Evolutionary conservation across 2,329 filamentous ascomycete genomes (phyloP).

Genomic region (Aspergillus texensis): DNA sequence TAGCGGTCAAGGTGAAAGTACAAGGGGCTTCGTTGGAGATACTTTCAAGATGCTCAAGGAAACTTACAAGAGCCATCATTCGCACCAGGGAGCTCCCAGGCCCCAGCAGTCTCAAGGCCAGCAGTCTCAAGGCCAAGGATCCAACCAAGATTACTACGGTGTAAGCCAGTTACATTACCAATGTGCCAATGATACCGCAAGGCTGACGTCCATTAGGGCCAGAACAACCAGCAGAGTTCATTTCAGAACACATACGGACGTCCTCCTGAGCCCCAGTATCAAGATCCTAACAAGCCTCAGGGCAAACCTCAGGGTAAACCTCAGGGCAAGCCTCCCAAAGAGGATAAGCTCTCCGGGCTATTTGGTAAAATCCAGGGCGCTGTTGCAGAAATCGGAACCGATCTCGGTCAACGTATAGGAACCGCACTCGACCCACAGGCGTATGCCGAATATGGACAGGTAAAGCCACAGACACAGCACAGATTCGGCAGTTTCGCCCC

Average conservation of each 20-base stretch:
- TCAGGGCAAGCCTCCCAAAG: constrained; percentile 32
- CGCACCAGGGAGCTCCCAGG: constrained; percentile 15
- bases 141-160: constrained; percentile 27
- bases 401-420: constrained; percentile 54
- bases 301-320: constrained; percentile 29
- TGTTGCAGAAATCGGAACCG: constrained; percentile 54
- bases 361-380: constrained; percentile 60
- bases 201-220: constrained; percentile 8
- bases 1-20: constrained; percentile 39
- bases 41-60: constrained; percentile 52
- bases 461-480: constrained; percentile 46
- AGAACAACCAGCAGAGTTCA: constrained; percentile 12
- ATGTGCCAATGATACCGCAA: neutral
- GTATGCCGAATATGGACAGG: constrained; percentile 47
- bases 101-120: constrained; percentile 5
- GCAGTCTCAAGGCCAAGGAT: constrained; percentile 13
- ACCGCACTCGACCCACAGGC: constrained; percentile 51
- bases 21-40: constrained; percentile 56
- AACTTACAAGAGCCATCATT: constrained; percentile 37
- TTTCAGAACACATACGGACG: constrained; percentile 29
- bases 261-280: constrained; percentile 29
- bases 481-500: constrained; percentile 70
- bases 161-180: constrained; percentile 17
- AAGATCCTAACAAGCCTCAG: constrained; percentile 24
- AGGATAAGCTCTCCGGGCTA: constrained; percentile 48